A percentile compares a stretch with the other conserved stretches of the same genome.
Conservation (phyloP, 2,329 filamentous ascomycete genomes). For the Colletotrichum scovillei region DNA sequence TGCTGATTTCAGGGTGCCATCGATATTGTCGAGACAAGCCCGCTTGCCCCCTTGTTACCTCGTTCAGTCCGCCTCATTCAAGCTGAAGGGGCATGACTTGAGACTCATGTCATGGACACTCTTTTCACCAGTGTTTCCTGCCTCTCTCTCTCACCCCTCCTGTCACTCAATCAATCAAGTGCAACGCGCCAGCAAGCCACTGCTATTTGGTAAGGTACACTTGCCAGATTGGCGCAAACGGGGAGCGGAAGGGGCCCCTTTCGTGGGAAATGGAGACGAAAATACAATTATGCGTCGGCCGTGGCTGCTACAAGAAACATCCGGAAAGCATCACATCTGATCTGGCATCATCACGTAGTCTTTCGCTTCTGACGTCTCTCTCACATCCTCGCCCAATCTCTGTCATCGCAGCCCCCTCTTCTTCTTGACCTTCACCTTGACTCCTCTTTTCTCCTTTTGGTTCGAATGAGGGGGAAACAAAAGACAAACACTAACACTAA, state of each 20-base stretch:
- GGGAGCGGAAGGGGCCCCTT: background rate
- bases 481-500: slow-evolving; percentile 20
- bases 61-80: background rate
- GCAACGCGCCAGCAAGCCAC: slow-evolving; percentile 2
- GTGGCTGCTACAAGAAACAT: background rate
- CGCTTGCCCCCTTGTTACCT: slow-evolving; percentile 14
- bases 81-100: background rate
- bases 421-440: background rate
- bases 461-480: slow-evolving; percentile 8
- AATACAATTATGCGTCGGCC: background rate
- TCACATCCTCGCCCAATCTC: background rate
- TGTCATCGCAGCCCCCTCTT: background rate
- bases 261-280: background rate
- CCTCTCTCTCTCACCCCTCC: background rate
- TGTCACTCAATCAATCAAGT: background rate
- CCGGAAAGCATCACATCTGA: background rate
- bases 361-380: background rate
- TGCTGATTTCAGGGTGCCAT: background rate
- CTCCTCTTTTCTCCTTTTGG: slow-evolving; percentile 9
- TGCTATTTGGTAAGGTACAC: background rate
- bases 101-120: background rate
- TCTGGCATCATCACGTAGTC: background rate
- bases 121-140: background rate
- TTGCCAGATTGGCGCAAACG: background rate
- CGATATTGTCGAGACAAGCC: background rate